Evolutionary conservation across 2,329 filamentous ascomycete genomes (phyloP), one percentile per base, ranked within the genome.

Genomic region (Tolypocladium ovalisporum): DNA sequence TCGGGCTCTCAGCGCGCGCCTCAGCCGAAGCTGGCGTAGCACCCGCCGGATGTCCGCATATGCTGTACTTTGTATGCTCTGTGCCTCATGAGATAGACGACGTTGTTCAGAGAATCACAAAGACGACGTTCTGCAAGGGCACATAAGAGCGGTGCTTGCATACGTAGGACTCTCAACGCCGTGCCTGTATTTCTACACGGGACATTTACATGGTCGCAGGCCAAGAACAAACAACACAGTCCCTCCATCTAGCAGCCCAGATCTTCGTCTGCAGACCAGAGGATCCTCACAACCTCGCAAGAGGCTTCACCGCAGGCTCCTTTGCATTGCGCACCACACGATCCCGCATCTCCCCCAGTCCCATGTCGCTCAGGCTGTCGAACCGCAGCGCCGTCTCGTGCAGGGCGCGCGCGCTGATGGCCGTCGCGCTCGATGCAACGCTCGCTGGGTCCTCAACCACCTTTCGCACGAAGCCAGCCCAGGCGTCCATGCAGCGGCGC

Each of bases 381-480:
- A 79, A 74, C 24, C 75, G 68, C n/a, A 81, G 65, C 22, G 68
- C 65, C 29, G 66, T 67, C 67, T 84, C 81, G 60, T 78, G 66
- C 51, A 82, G 63, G 2, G 76, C 80, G 71, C 74, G 80, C 7
- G 81, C 78, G 64, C 72, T 74, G 57, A 85, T 70, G 37, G 61
- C 71, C 17, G 71, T 73, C 34, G 78, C 81, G 12, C 68, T 73
- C 4, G 76, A 73, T 54, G 62, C 57, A 9, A 79, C 65, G 17
- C 59, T 58, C 4, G 42, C 62, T 0, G 72, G 67, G 4, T 72
- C 66, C 49, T 72, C 65, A 2, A 76, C 73, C 1, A 68, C 76
- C 22, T 65, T 61, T 32, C 62, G 71, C 29, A 85, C 78, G 61
- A 90, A 90, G 2, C 67, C 70, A 0, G 80, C 71, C 79, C 84